A percentile compares a stretch with the other conserved stretches of the same genome.
These are phyloP conservation scores for Malus domestica DNA, from an alignment of 306 rosid genomes.

Conservation along the genomic window DNA sequence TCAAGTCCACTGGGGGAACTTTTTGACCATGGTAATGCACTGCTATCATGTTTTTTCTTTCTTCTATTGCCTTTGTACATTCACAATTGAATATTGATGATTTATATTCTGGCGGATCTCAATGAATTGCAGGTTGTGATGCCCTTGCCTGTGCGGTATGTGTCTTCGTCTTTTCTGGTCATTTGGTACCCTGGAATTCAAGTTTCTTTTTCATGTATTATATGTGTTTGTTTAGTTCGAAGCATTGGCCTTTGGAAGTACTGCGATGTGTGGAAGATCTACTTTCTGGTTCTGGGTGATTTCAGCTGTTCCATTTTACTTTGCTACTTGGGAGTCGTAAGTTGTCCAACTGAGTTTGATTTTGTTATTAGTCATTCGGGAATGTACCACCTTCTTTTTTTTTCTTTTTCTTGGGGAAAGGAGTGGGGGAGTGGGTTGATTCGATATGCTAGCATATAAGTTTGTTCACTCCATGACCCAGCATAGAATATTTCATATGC, in stretches of 20 bases:
- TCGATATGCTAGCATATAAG: background rate
- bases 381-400: background rate
- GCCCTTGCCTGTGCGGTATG: slow-evolving; percentile 96
- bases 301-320: slow-evolving; percentile 83
- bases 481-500: background rate
- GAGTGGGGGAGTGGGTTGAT: background rate
- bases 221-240: slow-evolving; percentile 50
- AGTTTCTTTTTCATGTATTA: slow-evolving; percentile 3
- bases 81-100: slow-evolving; percentile 19
- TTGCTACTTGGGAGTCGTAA: slow-evolving; percentile 98
- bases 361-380: background rate
- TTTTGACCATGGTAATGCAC: slow-evolving; percentile 80
- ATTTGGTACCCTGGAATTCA: background rate
- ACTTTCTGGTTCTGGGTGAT: slow-evolving; percentile 96
- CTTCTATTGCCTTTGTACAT: background rate
- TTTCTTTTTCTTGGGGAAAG: background rate
- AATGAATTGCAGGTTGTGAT: slow-evolving; percentile 83
- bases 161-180: slow-evolving; percentile 7
- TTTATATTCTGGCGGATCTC: slow-evolving; percentile 8
- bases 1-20: slow-evolving; percentile 97
- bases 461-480: background rate
- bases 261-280: slow-evolving; percentile 79
- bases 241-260: slow-evolving; percentile 87
- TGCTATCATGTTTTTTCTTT: background rate
- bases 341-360: slow-evolving; percentile 19